Evolutionary conservation across 2,329 filamentous ascomycete species (phyloP), one percentile per base, ranked within the genome.

Genomic region (Colletotrichum navitas): DNA sequence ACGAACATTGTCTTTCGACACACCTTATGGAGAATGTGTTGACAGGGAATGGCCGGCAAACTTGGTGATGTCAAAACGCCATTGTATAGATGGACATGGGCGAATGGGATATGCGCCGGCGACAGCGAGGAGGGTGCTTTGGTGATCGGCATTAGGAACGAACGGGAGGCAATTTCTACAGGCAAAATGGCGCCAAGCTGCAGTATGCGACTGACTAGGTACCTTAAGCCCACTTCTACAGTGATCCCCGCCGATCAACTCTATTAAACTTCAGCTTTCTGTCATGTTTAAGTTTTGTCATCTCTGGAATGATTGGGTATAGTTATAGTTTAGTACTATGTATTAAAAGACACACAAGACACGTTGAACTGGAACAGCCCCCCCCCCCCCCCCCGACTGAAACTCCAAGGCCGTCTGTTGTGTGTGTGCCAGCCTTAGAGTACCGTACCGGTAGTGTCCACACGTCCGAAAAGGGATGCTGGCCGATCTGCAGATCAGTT

Each of bases 111-210:
- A 32, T 71, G 65, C 29, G 54, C 65, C 1, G 68, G 59, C 16
- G 68, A 79, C 63, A 77, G 78, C 41, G 78, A 77, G 41, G 78
- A 80, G 71, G 75, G 79, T 21, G 77, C 77, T 3, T 69, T 80
- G 26, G 75, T 79, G 29, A 78, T 80, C 24, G 76, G 75, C 63
- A 80, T 61, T 51, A 81, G 14, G 5, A 41, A 18, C 77, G 80
- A 80, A 72, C 14, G 60, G 65, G 6, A 68, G 64, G 60, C 65
- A 68, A 21, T 68, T 68, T 7, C 58, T 59, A 26, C 68, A 68
- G 3, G 60, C 60, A 0, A 64, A 41, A 41, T 68, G 64, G 65
- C 68, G 5, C 65, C 59, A 7, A 72, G 43, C 24, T 59, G 66
- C 24, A 67, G 68, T 71, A 39, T 3, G 29, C 5, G 21, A 18